Evolutionary conservation across 129 eudicot genomes (phyloP).

Genomic region (Centella asiatica): DNA sequence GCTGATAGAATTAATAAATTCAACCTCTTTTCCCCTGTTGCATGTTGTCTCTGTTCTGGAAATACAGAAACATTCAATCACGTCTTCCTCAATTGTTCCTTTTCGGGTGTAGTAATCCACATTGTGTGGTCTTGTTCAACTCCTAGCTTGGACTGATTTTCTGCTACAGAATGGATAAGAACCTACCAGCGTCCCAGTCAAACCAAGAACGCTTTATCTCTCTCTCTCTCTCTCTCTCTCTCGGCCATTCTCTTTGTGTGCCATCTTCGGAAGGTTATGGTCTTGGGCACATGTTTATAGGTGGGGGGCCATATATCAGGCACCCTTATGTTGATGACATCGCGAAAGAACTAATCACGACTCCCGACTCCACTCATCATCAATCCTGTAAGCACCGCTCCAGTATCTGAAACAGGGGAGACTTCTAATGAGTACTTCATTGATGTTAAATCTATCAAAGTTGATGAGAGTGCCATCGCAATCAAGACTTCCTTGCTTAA

Average conservation of each 20-base stretch:
- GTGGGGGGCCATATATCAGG: not conserved
- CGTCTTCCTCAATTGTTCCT: too few species aligned
- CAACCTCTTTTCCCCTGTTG: too few species aligned
- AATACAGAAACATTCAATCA: too few species aligned
- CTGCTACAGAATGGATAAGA: too few species aligned
- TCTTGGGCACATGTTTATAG: constrained; percentile 3
- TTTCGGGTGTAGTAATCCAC: too few species aligned
- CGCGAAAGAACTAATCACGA: not conserved
- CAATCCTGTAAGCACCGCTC: not conserved
- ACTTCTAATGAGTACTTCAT: constrained; percentile 28
- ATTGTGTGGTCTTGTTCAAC: too few species aligned
- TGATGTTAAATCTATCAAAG: constrained; percentile 21
- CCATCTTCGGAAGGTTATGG: not conserved
- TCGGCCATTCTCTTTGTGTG: constrained; percentile 8
- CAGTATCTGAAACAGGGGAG: constrained; percentile 6
- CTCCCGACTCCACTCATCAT: constrained; percentile 4
- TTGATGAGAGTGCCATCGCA: constrained; percentile 11
- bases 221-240: too few species aligned
- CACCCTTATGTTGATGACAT: constrained; percentile 7
- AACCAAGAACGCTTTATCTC: too few species aligned
- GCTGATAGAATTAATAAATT: too few species aligned
- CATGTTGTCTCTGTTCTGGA: too few species aligned
- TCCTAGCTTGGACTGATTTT: too few species aligned
- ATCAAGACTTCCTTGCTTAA: constrained; percentile 24
- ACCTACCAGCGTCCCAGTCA: too few species aligned